Evolutionary conservation across 768 basidiomycete species (phyloP).

Genomic region (Russula abietina): DNA sequence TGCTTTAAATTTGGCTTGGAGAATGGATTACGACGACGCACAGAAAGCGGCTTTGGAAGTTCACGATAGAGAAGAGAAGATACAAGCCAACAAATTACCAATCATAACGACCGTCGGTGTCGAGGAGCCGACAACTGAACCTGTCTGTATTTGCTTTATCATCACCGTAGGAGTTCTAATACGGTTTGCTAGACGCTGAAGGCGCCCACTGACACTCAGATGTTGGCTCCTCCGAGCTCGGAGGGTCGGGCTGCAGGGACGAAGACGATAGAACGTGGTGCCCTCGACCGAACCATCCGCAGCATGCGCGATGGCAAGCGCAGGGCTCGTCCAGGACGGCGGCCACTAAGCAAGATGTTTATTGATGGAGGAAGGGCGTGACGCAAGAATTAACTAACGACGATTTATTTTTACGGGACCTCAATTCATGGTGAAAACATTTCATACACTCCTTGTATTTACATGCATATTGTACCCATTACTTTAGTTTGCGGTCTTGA

Average conservation of each 20-base stretch:
- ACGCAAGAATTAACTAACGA: slow-evolving; percentile 28
- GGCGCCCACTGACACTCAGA: slow-evolving; percentile 27
- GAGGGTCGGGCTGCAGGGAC: slow-evolving; percentile 41
- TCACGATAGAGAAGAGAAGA: slow-evolving; percentile 41
- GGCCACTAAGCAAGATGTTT: slow-evolving; percentile 76
- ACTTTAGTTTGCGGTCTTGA: not conserved
- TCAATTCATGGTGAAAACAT: not conserved
- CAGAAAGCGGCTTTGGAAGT: slow-evolving; percentile 71
- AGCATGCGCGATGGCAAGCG: slow-evolving; percentile 66
- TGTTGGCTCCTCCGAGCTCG: slow-evolving; percentile 33
- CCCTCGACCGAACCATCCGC: slow-evolving; percentile 78
- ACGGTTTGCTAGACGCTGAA: slow-evolving; percentile 41
- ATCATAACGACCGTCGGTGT: slow-evolving; percentile 18
- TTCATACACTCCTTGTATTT: slow-evolving; percentile 7
- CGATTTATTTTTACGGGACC: not conserved
- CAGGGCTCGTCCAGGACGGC: slow-evolving; percentile 39
- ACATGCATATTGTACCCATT: not conserved
- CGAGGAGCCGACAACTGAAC: slow-evolving; percentile 14
- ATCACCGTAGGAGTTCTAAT: not conserved
- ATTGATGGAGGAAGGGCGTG: slow-evolving; percentile 48
- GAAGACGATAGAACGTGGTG: slow-evolving; percentile 65
- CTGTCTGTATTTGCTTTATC: slow-evolving; percentile 13
- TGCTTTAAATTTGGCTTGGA: not conserved
- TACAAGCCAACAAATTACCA: not conserved
- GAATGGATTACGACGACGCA: slow-evolving; percentile 1